Conservation (phyloP, 139 green algal species). For the Volvox africanus region DNA sequence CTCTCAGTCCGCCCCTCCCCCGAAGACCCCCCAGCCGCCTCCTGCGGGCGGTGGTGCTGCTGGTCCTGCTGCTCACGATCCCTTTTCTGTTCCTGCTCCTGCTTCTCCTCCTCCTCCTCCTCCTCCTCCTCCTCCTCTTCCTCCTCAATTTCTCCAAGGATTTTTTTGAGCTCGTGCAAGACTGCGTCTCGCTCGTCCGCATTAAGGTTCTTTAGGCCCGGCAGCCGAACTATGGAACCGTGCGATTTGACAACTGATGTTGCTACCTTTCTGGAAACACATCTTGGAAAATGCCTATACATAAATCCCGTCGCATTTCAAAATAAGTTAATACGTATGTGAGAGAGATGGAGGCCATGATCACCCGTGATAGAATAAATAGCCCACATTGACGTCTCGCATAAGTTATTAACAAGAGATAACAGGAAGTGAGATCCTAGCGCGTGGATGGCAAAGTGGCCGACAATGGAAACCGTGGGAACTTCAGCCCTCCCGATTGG, state of each 20-base stretch:
- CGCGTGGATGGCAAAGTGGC: too few species aligned
- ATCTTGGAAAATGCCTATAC: constrained; percentile 16
- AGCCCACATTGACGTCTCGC: too few species aligned
- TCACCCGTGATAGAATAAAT: too few species aligned
- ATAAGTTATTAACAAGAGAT: too few species aligned
- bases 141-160: not conserved
- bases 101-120: not conserved
- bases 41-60: not conserved
- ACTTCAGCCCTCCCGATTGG: too few species aligned
- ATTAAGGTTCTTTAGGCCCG: not conserved
- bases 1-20: too few species aligned
- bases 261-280: not conserved
- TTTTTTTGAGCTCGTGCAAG: not conserved
- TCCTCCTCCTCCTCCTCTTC: not conserved
- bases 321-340: too few species aligned
- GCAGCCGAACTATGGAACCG: not conserved
- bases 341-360: too few species aligned
- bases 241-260: constrained; percentile 2
- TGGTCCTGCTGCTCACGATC: not conserved
- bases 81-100: not conserved
- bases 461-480: too few species aligned
- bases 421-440: too few species aligned
- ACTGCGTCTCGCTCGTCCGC: not conserved
- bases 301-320: too few species aligned
- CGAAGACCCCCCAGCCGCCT: too few species aligned